Evolutionary conservation across 1,284 basidiomycete genomes (phyloP), one percentile per base, ranked within the genome.

Genomic region (Ustilago lituana): DNA sequence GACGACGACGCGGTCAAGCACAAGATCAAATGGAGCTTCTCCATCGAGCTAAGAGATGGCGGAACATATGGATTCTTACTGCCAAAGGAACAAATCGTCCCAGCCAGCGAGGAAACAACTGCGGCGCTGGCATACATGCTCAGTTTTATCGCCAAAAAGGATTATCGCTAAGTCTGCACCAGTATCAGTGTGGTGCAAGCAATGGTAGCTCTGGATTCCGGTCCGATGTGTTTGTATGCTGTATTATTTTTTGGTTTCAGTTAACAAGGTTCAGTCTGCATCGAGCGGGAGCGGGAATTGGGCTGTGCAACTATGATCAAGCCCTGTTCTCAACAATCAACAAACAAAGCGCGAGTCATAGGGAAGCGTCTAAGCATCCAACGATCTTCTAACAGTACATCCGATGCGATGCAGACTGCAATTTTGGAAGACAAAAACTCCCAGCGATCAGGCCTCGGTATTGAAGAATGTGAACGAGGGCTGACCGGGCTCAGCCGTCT

Each of bases 401-500:
- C 12, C 27, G 27, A n/a, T n/a, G n/a, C n/a, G n/a, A n/a, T n/a
- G n/a, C n/a, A n/a, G n/a, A n/a, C n/a, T 9, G 29, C 9, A 31
- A 31, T 17, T 4, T 5, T 35, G 6, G 5, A 35, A 5, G 14
- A 12, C 17, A 15, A 35, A 35, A 35, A 8, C 29, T 14, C 29
- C 29, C 29, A 31, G 24, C 33, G 17, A 15, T 15, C 24, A 57
- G 24, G 53, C 45, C 39, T 67, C 53, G 12, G 36, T 57, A 43
- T 70, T 70, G 36, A 45, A 49, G 17, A 70, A 70, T 1, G 57
- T 40, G 19, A 65, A 73, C 20, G 43, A 46, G 15, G 62, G 75
- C 38, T 63, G 50, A 8, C 92, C 94, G 17, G 95, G 95, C 84
- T 97, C 93, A 23, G 93, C 90, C 14, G 84, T 85, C 71, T 95